A percentile compares a stretch with the other conserved stretches of the same genome.
phyloP scores from a whole-genome alignment of 164 flowering plant genomes.

The Houttuynia cordata region DNA sequence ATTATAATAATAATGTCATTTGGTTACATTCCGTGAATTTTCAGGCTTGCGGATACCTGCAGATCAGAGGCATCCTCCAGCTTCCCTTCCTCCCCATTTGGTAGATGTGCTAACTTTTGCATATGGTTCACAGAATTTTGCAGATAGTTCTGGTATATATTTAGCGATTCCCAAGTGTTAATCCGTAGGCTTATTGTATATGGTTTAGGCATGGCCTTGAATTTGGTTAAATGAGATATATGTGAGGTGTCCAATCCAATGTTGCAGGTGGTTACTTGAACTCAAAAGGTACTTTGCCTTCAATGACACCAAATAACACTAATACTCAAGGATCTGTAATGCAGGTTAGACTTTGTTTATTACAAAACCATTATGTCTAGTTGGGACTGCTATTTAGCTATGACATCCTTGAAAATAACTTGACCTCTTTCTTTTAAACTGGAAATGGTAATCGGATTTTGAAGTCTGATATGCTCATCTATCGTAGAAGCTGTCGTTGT shows the following conservation, averaged over 20 bases:
- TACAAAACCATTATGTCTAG: background rate
- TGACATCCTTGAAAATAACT: too few relatives aligned
- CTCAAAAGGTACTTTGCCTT: constrained; percentile 46
- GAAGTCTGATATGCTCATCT: too few relatives aligned
- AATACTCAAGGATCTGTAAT: constrained; percentile 41
- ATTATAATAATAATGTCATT: background rate
- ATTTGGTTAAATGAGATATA: background rate
- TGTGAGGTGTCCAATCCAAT: background rate
- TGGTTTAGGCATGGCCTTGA: background rate
- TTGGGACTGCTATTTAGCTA: background rate
- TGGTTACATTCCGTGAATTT: background rate
- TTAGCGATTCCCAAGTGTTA: too few relatives aligned
- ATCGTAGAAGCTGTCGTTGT: too few relatives aligned
- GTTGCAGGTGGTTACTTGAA: constrained; percentile 65
- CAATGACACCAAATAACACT: constrained; percentile 37
- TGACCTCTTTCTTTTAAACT: too few relatives aligned
- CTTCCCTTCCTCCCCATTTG: constrained; percentile 77
- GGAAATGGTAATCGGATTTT: too few relatives aligned
- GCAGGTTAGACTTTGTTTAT: constrained; percentile 41
- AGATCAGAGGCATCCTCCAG: constrained; percentile 71
- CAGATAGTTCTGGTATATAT: constrained; percentile 61
- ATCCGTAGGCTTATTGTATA: background rate
- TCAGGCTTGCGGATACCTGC: constrained; percentile 66
- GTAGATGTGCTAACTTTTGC: constrained; percentile 51
- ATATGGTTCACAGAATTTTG: constrained; percentile 45